Conservation (phyloP, 331 rosid genomes). For the Malus hybrid region DNA sequence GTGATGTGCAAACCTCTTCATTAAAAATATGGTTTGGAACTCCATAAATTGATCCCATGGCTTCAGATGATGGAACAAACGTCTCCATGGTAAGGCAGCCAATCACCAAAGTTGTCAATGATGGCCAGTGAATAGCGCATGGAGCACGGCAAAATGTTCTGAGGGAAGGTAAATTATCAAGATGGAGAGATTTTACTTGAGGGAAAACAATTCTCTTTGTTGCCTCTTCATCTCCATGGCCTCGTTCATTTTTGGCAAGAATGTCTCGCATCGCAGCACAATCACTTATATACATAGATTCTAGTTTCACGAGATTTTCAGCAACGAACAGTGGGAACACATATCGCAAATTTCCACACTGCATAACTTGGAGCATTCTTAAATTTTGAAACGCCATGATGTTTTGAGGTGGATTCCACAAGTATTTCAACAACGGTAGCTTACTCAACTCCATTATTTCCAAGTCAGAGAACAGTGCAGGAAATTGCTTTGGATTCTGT, state of each 20-base stretch:
- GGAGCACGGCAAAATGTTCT: neutral
- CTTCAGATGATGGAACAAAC: neutral
- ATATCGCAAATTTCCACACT: neutral
- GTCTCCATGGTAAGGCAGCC: neutral
- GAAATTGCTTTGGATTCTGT: neutral
- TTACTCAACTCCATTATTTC: neutral
- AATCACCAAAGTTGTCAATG: neutral
- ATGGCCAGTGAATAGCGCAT: neutral
- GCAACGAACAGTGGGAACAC: neutral
- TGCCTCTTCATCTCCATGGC: neutral
- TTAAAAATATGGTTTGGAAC: neutral
- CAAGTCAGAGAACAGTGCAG: neutral
- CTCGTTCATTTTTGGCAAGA: neutral
- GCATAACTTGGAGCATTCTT: neutral
- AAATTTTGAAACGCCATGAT: neutral
- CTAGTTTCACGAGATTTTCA: neutral
- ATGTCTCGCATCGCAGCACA: neutral
- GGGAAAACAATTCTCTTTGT: neutral
- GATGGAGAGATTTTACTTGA: neutral
- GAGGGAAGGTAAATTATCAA: neutral
- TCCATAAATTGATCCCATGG: neutral
- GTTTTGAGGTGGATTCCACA: neutral
- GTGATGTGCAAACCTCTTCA: neutral
- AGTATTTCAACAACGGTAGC: neutral
- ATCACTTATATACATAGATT: neutral